Evolutionary conservation across 2,329 filamentous ascomycete species (phyloP), one percentile per base, ranked within the genome.

Genomic region (Penicillium brevicompactum): DNA sequence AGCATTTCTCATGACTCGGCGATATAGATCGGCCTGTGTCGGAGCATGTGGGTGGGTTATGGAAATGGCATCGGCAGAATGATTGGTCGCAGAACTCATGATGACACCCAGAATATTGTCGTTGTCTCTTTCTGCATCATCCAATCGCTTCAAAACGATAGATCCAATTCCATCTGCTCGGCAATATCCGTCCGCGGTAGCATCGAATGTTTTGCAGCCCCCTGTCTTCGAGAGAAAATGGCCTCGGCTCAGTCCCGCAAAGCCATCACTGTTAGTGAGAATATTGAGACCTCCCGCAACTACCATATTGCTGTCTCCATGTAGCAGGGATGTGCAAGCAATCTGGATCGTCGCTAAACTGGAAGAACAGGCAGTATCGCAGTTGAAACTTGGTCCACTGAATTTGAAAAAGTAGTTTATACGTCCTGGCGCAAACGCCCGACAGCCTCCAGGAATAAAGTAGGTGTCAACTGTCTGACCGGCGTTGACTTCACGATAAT

Each of bases 211-310:
- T 47, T 81, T 80, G 61, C 82, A 84, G 14, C 74, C 68, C 0
- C 81, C 81, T 1, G 63, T 70, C 8, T 59, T 56, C 3, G 67
- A 69, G 3, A 71, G 53, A 38, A 72, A 71, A 8, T 66, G 59
- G 2, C 62, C 69, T 60, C 87, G 84, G 67, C 85, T 87, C 2
- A 92, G 78, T 62, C 87, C 88, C 5, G 87, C 81, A 74, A 89
- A 91, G 77, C 88, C 89, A 70, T 92, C 89, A 0, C 89, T 87
- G 72, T 90, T 90, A 46, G 89, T 91, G 72, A 92, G 80, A 4
- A 70, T 40, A 49, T 89, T 91, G 13, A 89, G 76, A 55, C 91
- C 91, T 53, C 91, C 90, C 1, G 90, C 88, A 34, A 92, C 84
- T 1, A 89, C 91, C 6, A 88, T 92, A 67, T 94, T 90, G 58